Evolutionary conservation across 2,329 filamentous ascomycete species (phyloP).

Genomic region (Exophiala phaeomuriformis): DNA sequence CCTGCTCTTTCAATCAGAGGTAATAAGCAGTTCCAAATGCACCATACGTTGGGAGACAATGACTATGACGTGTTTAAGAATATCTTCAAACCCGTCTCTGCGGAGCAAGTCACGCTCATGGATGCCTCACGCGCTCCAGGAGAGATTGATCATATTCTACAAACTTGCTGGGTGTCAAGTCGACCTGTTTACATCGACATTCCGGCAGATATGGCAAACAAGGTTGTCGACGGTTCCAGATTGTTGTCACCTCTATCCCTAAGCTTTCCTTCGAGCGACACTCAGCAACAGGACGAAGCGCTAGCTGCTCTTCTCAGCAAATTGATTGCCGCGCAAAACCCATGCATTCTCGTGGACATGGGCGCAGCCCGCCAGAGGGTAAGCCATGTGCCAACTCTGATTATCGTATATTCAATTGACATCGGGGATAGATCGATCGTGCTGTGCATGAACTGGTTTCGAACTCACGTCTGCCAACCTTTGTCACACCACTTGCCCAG

Average conservation of each 20-base stretch:
- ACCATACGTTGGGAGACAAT: slow-evolving; percentile 14
- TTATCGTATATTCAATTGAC: neutral
- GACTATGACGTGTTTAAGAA: slow-evolving; percentile 37
- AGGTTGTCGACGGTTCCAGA: slow-evolving; percentile 46
- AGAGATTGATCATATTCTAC: slow-evolving; percentile 52
- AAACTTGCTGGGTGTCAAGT: slow-evolving; percentile 45
- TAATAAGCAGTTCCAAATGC: slow-evolving; percentile 42
- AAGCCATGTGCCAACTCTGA: neutral
- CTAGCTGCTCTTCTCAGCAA: slow-evolving; percentile 44
- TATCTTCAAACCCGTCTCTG: slow-evolving; percentile 44
- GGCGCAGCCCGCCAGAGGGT: neutral
- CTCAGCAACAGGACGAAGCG: slow-evolving; percentile 69
- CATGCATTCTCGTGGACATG: neutral
- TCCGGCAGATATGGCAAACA: slow-evolving; percentile 40
- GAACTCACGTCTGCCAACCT: slow-evolving; percentile 1
- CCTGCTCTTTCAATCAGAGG: slow-evolving; percentile 29
- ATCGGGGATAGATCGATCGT: neutral
- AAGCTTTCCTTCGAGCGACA: slow-evolving; percentile 56
- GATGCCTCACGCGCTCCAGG: slow-evolving; percentile 18
- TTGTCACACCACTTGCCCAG: neutral
- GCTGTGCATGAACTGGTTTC: slow-evolving; percentile 42
- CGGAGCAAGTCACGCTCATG: slow-evolving; percentile 32
- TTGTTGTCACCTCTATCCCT: slow-evolving; percentile 66
- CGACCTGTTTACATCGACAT: slow-evolving; percentile 52
- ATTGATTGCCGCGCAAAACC: too few species aligned